phyloP scores from a whole-genome alignment of 2,329 filamentous ascomycete species.

The Diaporthe aspalathi region DNA sequence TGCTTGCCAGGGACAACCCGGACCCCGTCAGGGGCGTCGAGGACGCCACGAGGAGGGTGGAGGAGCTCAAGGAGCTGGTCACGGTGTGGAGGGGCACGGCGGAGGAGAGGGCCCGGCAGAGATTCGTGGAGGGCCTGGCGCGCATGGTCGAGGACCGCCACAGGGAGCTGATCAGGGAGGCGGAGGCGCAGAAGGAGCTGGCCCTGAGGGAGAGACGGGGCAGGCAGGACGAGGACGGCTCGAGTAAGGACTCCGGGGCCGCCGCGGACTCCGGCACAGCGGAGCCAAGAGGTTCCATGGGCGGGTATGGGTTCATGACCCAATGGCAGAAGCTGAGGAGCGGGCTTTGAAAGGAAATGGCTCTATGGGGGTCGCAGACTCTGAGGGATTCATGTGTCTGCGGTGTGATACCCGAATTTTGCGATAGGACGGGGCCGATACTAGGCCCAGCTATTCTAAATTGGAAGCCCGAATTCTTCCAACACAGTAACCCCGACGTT shows the following conservation, averaged over 20 bases:
- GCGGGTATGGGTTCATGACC: slow-evolving; percentile 71
- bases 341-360: slow-evolving; percentile 54
- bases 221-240: slow-evolving; percentile 49
- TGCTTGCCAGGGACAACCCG: slow-evolving; percentile 64
- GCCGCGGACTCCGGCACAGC: slow-evolving; percentile 44
- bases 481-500: background rate
- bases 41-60: slow-evolving; percentile 78
- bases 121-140: slow-evolving; percentile 84
- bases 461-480: background rate
- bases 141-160: slow-evolving; percentile 85
- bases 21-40: slow-evolving; percentile 74
- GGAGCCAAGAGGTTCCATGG: slow-evolving; percentile 57
- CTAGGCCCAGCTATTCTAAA: background rate
- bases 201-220: slow-evolving; percentile 46
- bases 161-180: slow-evolving; percentile 63
- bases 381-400: background rate
- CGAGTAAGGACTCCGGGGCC: slow-evolving; percentile 46
- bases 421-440: background rate
- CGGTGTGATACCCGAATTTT: slow-evolving; percentile 1
- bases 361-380: background rate
- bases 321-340: slow-evolving; percentile 71
- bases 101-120: slow-evolving; percentile 86
- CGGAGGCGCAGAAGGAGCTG: slow-evolving; percentile 52
- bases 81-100: slow-evolving; percentile 95
- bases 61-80: slow-evolving; percentile 80